Conservation (phyloP, 2,329 filamentous ascomycete species). For the Mollisiaceae sp. region DNA sequence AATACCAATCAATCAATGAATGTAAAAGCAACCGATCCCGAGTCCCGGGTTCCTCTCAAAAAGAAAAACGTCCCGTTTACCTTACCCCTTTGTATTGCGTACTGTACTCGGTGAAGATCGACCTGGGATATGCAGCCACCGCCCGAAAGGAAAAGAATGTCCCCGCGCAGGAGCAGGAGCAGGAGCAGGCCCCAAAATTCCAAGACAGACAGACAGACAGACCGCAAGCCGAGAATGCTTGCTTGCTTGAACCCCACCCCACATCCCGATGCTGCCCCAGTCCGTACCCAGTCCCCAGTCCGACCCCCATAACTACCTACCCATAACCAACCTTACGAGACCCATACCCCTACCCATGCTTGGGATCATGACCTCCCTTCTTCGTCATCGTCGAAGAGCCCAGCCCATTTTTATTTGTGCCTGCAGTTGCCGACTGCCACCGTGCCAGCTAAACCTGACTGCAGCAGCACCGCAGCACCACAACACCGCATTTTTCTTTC, state of each 20-base stretch:
- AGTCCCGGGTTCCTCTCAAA: not conserved
- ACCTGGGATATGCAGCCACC: conserved; percentile 1
- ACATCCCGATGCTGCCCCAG: conserved; percentile 14
- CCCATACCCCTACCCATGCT: too few species aligned
- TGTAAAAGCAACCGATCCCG: conserved; percentile 32
- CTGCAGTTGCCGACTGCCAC: conserved; percentile 14
- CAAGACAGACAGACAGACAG: not conserved
- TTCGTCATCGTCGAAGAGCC: too few species aligned
- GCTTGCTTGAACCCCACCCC: not conserved
- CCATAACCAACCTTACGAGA: too few species aligned
- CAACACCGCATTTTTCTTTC: not conserved
- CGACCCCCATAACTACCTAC: conserved; percentile 34
- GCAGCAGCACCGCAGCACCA: too few species aligned
- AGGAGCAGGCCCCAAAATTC: too few species aligned
- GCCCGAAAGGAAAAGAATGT: not conserved
- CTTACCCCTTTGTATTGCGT: conserved; percentile 7
- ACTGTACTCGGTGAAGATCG: conserved; percentile 18
- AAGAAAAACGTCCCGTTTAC: not conserved
- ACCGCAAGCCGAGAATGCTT: not conserved
- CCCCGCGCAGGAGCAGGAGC: not conserved
- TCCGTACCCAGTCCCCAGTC: conserved; percentile 21
- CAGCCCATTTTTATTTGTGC: too few species aligned
- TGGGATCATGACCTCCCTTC: conserved; percentile 7
- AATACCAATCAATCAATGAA: conserved; percentile 41
- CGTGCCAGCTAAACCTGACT: too few species aligned